Percentiles rank a stretch among this genome's conserved stretches.
Evolutionary conservation across 2,329 filamentous ascomycete species (phyloP).

Genomic region (Cladosporium velox): DNA sequence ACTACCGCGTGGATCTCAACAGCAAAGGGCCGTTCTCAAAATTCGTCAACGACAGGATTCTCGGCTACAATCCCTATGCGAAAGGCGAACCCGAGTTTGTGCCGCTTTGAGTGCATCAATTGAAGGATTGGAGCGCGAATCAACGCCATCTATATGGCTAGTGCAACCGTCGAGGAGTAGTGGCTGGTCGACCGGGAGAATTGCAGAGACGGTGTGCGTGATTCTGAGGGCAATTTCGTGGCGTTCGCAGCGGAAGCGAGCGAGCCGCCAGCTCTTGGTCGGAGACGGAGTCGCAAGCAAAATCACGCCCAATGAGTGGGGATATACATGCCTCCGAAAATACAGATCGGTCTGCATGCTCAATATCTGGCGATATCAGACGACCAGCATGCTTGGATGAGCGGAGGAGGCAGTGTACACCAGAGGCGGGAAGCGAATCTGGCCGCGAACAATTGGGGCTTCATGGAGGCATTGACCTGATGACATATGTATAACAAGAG

Average conservation of each 20-base stretch:
- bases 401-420: neutral
- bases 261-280: neutral
- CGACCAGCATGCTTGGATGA: neutral
- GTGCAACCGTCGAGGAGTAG: neutral
- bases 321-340: neutral
- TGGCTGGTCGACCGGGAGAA: neutral
- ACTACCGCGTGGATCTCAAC: neutral
- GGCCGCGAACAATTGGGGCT: neutral
- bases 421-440: neutral
- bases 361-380: neutral
- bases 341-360: neutral
- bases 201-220: neutral
- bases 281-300: neutral
- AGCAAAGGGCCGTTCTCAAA: neutral
- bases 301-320: neutral
- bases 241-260: neutral
- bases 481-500: too few relatives aligned
- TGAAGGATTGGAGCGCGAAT: too few relatives aligned
- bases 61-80: neutral
- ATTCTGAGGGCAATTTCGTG: too few relatives aligned
- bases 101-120: neutral
- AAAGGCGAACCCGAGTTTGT: neutral
- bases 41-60: constrained; percentile 2
- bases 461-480: neutral
- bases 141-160: too few relatives aligned